Conservation (phyloP, 2,329 filamentous ascomycete species). For the Alternaria brassicae region DNA sequence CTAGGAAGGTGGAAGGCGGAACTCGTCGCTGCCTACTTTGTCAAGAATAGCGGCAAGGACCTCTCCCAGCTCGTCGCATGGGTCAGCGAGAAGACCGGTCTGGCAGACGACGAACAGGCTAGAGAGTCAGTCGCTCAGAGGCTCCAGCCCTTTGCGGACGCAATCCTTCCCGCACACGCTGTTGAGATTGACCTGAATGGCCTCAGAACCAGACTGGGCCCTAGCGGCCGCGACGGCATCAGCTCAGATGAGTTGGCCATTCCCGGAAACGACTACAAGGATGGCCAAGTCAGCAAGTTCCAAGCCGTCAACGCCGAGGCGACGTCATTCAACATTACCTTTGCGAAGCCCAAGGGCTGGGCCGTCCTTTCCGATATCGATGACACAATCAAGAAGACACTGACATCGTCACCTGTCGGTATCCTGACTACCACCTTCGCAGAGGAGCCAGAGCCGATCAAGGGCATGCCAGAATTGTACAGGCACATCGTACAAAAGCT, state of each 20-base stretch:
- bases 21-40: slow-evolving; percentile 82
- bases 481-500: slow-evolving; percentile 64
- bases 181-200: slow-evolving; percentile 68
- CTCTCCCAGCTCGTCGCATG: slow-evolving; percentile 73
- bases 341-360: slow-evolving; percentile 81
- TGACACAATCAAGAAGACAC: slow-evolving; percentile 92
- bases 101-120: slow-evolving; percentile 61
- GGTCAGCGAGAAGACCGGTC: slow-evolving; percentile 72
- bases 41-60: slow-evolving; percentile 71
- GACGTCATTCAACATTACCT: slow-evolving; percentile 72
- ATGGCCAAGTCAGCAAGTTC: slow-evolving; percentile 41
- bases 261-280: slow-evolving; percentile 52
- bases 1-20: slow-evolving; percentile 75
- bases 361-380: slow-evolving; percentile 88
- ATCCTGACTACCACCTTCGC: slow-evolving; percentile 86
- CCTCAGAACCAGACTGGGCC: slow-evolving; percentile 61
- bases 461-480: slow-evolving; percentile 88
- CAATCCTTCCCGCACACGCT: slow-evolving; percentile 73
- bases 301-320: slow-evolving; percentile 46
- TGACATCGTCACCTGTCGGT: slow-evolving; percentile 79
- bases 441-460: slow-evolving; percentile 72
- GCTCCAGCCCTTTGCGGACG: slow-evolving; percentile 79
- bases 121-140: slow-evolving; percentile 69
- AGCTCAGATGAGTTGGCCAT: slow-evolving; percentile 65
- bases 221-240: slow-evolving; percentile 75